phyloP scores from a whole-genome alignment of 371 early-diverging fungal genomes.

The Mortierella sp. region DNA sequence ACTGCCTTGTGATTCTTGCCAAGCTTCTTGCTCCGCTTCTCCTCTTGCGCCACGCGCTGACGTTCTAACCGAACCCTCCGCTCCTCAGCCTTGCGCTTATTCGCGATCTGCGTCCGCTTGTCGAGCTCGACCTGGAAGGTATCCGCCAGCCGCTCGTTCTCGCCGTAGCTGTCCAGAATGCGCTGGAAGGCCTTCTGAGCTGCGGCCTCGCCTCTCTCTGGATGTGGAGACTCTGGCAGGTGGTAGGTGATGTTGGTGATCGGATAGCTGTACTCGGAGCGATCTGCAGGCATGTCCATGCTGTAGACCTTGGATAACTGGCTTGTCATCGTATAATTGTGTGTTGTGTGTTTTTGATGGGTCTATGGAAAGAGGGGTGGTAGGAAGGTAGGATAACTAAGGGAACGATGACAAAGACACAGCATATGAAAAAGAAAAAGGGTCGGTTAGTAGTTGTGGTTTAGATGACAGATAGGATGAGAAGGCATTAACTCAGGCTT shows the following conservation, averaged over 20 bases:
- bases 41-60: slow-evolving; percentile 19
- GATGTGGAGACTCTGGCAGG: slow-evolving; percentile 18
- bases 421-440: neutral
- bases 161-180: slow-evolving; percentile 44
- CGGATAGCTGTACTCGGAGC: slow-evolving; percentile 39
- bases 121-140: slow-evolving; percentile 48
- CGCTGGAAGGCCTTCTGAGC: slow-evolving; percentile 40
- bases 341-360: neutral
- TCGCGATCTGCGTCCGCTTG: slow-evolving; percentile 17
- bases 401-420: slow-evolving; percentile 6
- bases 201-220: slow-evolving; percentile 8
- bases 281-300: slow-evolving; percentile 15
- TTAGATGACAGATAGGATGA: neutral
- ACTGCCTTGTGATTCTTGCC: slow-evolving; percentile 22
- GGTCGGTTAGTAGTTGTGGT: neutral
- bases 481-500: neutral
- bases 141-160: slow-evolving; percentile 46
- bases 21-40: slow-evolving; percentile 19
- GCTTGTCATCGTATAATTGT: neutral
- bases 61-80: slow-evolving; percentile 24
- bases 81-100: slow-evolving; percentile 34
- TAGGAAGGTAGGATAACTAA: neutral
- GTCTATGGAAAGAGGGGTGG: neutral
- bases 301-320: slow-evolving; percentile 7
- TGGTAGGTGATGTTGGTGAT: slow-evolving; percentile 53